A percentile compares a stretch with the other conserved stretches of the same genome.
phyloP scores from a whole-genome alignment of 495 filamentous ascomycete species.

The Penicillium atrosanguineum region DNA sequence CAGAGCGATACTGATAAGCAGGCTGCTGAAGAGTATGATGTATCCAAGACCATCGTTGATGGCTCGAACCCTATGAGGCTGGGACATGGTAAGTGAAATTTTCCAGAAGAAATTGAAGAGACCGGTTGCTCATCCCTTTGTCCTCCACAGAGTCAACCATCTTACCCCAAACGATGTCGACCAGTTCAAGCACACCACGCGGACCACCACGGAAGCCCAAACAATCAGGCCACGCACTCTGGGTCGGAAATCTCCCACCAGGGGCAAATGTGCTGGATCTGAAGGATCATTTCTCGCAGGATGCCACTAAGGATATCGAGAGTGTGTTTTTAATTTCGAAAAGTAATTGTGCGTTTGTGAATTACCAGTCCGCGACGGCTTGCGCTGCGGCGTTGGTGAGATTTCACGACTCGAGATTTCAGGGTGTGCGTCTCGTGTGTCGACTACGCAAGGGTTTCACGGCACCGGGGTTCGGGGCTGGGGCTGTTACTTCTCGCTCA shows the following conservation, averaged over 20 bases:
- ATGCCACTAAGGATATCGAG: slow-evolving; percentile 74
- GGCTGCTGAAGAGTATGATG: slow-evolving; percentile 27
- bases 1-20: too few relatives aligned
- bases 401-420: slow-evolving; percentile 90
- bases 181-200: slow-evolving; percentile 56
- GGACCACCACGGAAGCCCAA: slow-evolving; percentile 92
- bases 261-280: slow-evolving; percentile 74
- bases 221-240: slow-evolving; percentile 90
- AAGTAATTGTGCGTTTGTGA: slow-evolving; percentile 97
- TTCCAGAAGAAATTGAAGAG: neutral
- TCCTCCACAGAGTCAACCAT: slow-evolving; percentile 8
- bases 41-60: slow-evolving; percentile 45
- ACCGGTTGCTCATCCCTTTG: neutral
- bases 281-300: slow-evolving; percentile 87
- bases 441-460: slow-evolving; percentile 65
- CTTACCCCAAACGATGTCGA: neutral
- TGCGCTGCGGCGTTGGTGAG: slow-evolving; percentile 76
- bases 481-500: slow-evolving; percentile 5
- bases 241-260: slow-evolving; percentile 93
- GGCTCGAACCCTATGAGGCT: slow-evolving; percentile 38
- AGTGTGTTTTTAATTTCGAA: slow-evolving; percentile 95
- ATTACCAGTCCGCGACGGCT: slow-evolving; percentile 79
- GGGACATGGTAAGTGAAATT: slow-evolving; percentile 19
- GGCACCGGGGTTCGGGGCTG: slow-evolving; percentile 28
- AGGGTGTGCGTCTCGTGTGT: slow-evolving; percentile 88